Evolutionary conservation across 306 rosid species (phyloP).

Genomic region (Cicer bijugum): DNA sequence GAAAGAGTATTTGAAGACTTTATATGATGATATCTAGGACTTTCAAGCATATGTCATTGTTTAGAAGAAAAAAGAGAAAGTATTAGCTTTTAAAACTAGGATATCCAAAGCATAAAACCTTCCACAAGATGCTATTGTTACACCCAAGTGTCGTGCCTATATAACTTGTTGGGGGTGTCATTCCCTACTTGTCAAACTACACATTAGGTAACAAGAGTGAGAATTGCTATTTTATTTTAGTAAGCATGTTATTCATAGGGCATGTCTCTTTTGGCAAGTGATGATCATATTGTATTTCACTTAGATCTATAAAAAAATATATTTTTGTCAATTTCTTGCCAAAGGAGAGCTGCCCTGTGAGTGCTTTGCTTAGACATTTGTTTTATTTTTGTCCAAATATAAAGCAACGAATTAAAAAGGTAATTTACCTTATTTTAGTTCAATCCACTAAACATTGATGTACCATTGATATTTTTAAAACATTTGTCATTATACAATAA

Average conservation of each 20-base stretch:
- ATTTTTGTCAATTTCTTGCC: slow-evolving; percentile 19
- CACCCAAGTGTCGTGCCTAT: slow-evolving; percentile 19
- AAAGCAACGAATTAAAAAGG: too few species aligned
- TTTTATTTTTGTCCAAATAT: too few species aligned
- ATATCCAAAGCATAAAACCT: slow-evolving; percentile 38
- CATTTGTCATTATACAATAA: too few species aligned
- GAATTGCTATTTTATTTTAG: background rate
- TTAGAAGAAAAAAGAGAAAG: background rate
- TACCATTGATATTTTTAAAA: too few species aligned
- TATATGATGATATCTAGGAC: background rate
- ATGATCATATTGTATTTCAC: background rate
- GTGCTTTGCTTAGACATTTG: slow-evolving; percentile 38
- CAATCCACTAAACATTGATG: too few species aligned
- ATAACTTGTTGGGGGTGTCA: slow-evolving; percentile 24
- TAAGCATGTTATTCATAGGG: slow-evolving; percentile 43
- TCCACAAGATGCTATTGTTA: slow-evolving; percentile 1
- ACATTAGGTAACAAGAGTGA: slow-evolving; percentile 3
- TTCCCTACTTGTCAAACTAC: slow-evolving; percentile 26
- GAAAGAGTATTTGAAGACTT: too few species aligned
- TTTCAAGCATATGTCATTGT: background rate
- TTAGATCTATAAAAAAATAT: background rate
- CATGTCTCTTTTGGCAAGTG: slow-evolving; percentile 46
- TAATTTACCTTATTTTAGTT: too few species aligned
- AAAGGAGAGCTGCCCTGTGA: slow-evolving; percentile 52
- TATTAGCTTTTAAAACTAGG: background rate